Evolutionary conservation across 805 yeast genomes (phyloP), one percentile per base, ranked within the genome.

Genomic region (Starmerella stellata): DNA sequence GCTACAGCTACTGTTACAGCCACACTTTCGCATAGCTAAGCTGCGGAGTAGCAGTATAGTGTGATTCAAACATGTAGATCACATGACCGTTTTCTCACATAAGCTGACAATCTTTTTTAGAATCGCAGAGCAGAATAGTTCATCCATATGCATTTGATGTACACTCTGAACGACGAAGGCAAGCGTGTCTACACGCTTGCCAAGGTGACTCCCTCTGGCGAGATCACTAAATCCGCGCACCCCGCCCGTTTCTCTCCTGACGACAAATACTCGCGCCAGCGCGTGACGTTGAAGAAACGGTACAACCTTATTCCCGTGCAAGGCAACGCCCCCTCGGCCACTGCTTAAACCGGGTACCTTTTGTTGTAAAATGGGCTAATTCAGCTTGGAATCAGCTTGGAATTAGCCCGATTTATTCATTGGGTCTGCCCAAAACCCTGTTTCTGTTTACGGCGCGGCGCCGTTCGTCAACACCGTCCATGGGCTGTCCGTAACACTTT

Each of bases 171-270:
- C 55, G 73, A 74, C 45, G 94, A 85, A 52, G 98, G 98, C 53
- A 87, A 87, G 71, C 78, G 99, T 63, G 62, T 79, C 54, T 90
- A 90, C 72, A 90, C 99, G 39, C 69, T 90, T 51, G 67, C 80
- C 61, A 90, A 90, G 67, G 48, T 58, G 52, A 76, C 92, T 40
- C 83, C 69, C 44, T 63, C 67, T 5, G 96, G 98, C 45, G 94
- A 83, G 61, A 83, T 87, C 67, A 92, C 99, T 58, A 82, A 83
- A 68, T 79, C 94, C 50, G 98, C 98, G 31, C 99, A 90, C 63
- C 99, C 99, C 46, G 98, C 99, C 38, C 78, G 99, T 65, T 90
- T 90, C 63, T 90, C 98, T 25, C 99, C 99, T 52, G 99, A 90
- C 61, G 99, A 90, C 72, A 90, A 90, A 66, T 87, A 82, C 69